A percentile compares a stretch with the other conserved stretches of the same genome.
Evolutionary conservation across 2,329 filamentous ascomycete genomes (phyloP).

Genomic region (Cladosporium sp.): DNA sequence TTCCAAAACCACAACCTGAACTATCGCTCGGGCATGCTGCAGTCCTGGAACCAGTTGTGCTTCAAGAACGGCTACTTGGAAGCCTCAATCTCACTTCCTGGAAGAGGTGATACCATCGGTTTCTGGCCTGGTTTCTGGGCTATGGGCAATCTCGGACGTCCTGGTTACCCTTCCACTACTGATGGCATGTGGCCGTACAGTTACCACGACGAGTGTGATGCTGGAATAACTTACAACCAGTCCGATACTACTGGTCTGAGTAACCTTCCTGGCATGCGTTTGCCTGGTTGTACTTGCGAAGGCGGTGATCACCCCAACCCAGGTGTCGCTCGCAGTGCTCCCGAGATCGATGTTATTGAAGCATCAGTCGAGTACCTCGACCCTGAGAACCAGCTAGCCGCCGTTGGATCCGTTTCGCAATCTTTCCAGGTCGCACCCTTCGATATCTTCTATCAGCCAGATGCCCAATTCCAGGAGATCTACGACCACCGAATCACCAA

Average conservation of each 20-base stretch:
- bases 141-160: slow-evolving; percentile 57
- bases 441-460: slow-evolving; percentile 54
- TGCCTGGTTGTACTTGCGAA: slow-evolving; percentile 49
- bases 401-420: slow-evolving; percentile 51
- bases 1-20: slow-evolving; percentile 50
- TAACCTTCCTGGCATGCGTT: slow-evolving; percentile 47
- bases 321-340: slow-evolving; percentile 50
- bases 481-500: slow-evolving; percentile 51
- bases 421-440: slow-evolving; percentile 54
- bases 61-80: slow-evolving; percentile 59
- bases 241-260: slow-evolving; percentile 48
- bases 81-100: slow-evolving; percentile 55
- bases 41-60: slow-evolving; percentile 57
- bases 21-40: slow-evolving; percentile 55
- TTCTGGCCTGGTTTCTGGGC: slow-evolving; percentile 58
- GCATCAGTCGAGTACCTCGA: slow-evolving; percentile 41
- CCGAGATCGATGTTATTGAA: slow-evolving; percentile 54
- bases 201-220: slow-evolving; percentile 52
- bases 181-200: slow-evolving; percentile 60
- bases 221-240: slow-evolving; percentile 54
- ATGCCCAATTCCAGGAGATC: slow-evolving; percentile 55
- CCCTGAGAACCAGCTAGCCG: slow-evolving; percentile 40
- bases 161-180: slow-evolving; percentile 55
- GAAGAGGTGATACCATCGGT: slow-evolving; percentile 52
- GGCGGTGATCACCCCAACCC: slow-evolving; percentile 52